Conservation (phyloP, 2,329 filamentous ascomycete species). For the Neonectria ditissima region DNA sequence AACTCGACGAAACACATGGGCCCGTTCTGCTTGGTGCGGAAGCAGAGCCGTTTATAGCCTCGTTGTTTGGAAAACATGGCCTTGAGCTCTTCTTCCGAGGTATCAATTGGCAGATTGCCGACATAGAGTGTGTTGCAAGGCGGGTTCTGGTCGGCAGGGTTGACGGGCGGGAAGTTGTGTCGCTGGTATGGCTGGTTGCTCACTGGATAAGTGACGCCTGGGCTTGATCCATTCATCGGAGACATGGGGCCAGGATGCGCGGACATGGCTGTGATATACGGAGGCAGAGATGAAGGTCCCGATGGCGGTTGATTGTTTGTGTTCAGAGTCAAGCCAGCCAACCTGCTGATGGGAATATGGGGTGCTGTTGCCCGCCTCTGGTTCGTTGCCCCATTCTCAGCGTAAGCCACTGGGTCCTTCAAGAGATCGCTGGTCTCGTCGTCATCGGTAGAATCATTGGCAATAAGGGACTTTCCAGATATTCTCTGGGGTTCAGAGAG, state of each 20-base stretch:
- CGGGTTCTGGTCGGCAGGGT: constrained; percentile 95
- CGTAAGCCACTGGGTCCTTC: constrained; percentile 78
- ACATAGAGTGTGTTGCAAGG: constrained; percentile 99
- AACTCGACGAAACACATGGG: constrained; percentile 99
- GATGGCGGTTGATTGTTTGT: constrained; percentile 64
- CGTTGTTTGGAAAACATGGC: constrained; percentile 91
- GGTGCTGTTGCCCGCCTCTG: constrained; percentile 78
- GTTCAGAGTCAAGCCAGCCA: constrained; percentile 78
- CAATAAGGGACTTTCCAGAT: constrained; percentile 79
- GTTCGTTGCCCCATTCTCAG: constrained; percentile 64
- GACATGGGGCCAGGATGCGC: constrained; percentile 64
- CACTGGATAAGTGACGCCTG: constrained; percentile 44
- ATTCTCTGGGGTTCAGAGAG: constrained; percentile 70
- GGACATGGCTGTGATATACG: constrained; percentile 56
- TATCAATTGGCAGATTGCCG: constrained; percentile 93
- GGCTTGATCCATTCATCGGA: constrained; percentile 58
- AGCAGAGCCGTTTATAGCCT: constrained; percentile 95
- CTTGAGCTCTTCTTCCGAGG: constrained; percentile 95
- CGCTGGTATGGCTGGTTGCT: constrained; percentile 68
- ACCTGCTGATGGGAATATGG: constrained; percentile 75
- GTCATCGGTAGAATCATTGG: constrained; percentile 71
- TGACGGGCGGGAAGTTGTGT: constrained; percentile 84
- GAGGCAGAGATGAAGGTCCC: constrained; percentile 65
- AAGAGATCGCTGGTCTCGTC: constrained; percentile 80
- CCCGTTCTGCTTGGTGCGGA: constrained; percentile 93